Conservation (phyloP, 331 rosid species). For the Quercus tomentella region DNA sequence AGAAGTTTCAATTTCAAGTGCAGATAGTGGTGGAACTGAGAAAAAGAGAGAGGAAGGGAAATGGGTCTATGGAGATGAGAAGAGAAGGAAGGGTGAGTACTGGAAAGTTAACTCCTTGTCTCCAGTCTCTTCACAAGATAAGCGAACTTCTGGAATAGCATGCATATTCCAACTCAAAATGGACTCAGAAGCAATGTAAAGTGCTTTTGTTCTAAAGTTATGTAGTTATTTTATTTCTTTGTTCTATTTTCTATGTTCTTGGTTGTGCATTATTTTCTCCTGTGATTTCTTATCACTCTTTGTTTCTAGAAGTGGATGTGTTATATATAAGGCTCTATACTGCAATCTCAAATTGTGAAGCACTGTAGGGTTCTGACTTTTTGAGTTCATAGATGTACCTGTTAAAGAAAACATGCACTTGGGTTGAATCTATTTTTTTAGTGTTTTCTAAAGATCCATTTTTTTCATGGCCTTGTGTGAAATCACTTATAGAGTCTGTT, state of each 20-base stretch:
- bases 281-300: not conserved
- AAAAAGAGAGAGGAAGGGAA: slow-evolving; percentile 33
- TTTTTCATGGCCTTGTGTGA: not conserved
- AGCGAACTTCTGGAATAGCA: slow-evolving; percentile 51
- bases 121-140: slow-evolving; percentile 50
- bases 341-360: not conserved
- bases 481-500: not conserved
- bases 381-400: not conserved
- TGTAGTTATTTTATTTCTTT: not conserved
- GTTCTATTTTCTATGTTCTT: slow-evolving; percentile 2
- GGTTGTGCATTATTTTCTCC: not conserved
- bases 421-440: not conserved
- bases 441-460: not conserved
- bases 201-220: slow-evolving; percentile 26
- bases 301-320: not conserved
- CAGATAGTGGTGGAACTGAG: slow-evolving; percentile 38
- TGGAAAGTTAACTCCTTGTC: slow-evolving; percentile 72
- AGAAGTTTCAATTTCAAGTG: slow-evolving; percentile 57
- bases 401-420: not conserved
- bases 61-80: slow-evolving; percentile 42
- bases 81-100: slow-evolving; percentile 57
- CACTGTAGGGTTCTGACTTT: not conserved
- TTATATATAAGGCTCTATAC: not conserved
- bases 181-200: slow-evolving; percentile 39
- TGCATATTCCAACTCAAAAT: slow-evolving; percentile 51